A percentile compares a stretch with the other conserved stretches of the same genome.
Evolutionary conservation across 1,139 yeast species (phyloP).

Genomic region (Kurtzmaniella quercitrusa): DNA sequence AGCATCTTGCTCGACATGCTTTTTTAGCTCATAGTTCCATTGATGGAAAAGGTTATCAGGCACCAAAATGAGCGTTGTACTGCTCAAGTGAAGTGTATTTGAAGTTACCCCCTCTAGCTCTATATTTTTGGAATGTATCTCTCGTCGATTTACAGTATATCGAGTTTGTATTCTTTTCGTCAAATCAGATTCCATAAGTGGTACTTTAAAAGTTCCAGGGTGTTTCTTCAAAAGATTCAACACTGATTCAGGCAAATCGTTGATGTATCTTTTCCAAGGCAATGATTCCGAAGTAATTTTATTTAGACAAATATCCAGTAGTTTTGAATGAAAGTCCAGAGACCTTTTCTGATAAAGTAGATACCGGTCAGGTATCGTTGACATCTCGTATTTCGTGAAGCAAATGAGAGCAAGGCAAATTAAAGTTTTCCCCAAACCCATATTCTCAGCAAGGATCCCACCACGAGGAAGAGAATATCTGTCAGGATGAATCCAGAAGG

Average conservation of each 20-base stretch:
- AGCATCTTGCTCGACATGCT: constrained; percentile 42
- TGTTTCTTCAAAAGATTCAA: constrained; percentile 23
- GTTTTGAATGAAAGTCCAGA: constrained; percentile 10
- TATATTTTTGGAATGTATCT: constrained; percentile 1
- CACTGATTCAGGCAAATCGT: constrained; percentile 43
- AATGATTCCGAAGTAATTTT: constrained; percentile 43
- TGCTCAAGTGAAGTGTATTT: constrained; percentile 36
- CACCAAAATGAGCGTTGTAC: constrained; percentile 55
- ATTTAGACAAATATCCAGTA: constrained; percentile 29
- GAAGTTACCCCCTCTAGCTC: constrained; percentile 18
- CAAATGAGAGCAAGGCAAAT: constrained; percentile 62
- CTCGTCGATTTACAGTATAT: not conserved
- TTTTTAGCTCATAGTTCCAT: constrained; percentile 56
- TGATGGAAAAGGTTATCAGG: constrained; percentile 68
- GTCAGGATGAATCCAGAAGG: constrained; percentile 31
- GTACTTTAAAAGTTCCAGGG: constrained; percentile 45
- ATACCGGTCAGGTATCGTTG: constrained; percentile 39
- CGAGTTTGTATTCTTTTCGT: not conserved
- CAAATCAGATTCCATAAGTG: constrained; percentile 12
- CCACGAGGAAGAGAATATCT: constrained; percentile 50
- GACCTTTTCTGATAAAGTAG: constrained; percentile 14
- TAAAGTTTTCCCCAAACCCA: constrained; percentile 72
- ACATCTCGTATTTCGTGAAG: constrained; percentile 48
- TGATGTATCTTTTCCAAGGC: constrained; percentile 51
- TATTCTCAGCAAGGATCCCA: constrained; percentile 71